Conservation (phyloP, 176 grass and related monocot genomes). For the Cocos nucifera region DNA sequence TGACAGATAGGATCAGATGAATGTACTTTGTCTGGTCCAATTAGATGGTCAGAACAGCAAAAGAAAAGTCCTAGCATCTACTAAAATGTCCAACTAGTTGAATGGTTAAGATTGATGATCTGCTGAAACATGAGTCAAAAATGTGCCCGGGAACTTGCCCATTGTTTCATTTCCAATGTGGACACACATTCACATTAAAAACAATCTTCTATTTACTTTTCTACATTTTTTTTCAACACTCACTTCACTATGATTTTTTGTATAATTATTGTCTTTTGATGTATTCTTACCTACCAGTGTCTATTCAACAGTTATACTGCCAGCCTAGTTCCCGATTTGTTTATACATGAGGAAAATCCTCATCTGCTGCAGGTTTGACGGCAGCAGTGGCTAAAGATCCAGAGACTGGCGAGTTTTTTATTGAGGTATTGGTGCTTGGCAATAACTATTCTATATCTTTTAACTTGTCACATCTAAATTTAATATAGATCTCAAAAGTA, state of each 20-base stretch:
- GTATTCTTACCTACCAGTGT: too few relatives aligned
- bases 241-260: slow-evolving; percentile 10
- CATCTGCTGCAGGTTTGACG: slow-evolving; percentile 92
- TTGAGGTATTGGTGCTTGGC: slow-evolving; percentile 52
- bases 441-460: background rate
- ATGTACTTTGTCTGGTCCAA: too few relatives aligned
- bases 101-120: too few relatives aligned
- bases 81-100: too few relatives aligned
- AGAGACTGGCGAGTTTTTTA: slow-evolving; percentile 96
- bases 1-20: too few relatives aligned
- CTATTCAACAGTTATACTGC: slow-evolving; percentile 56
- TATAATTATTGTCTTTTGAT: too few relatives aligned
- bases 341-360: slow-evolving; percentile 98
- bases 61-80: too few relatives aligned
- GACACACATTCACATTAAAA: background rate
- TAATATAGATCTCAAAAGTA: too few relatives aligned
- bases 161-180: too few relatives aligned
- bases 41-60: too few relatives aligned
- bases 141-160: too few relatives aligned
- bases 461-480: background rate
- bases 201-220: background rate
- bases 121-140: too few relatives aligned
- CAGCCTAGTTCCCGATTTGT: slow-evolving; percentile 86
- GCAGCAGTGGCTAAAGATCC: slow-evolving; percentile 97
- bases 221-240: background rate